These are phyloP conservation scores for Lepidium campestre DNA, from an alignment of 441 rosid genomes.

Conservation along the genomic window DNA sequence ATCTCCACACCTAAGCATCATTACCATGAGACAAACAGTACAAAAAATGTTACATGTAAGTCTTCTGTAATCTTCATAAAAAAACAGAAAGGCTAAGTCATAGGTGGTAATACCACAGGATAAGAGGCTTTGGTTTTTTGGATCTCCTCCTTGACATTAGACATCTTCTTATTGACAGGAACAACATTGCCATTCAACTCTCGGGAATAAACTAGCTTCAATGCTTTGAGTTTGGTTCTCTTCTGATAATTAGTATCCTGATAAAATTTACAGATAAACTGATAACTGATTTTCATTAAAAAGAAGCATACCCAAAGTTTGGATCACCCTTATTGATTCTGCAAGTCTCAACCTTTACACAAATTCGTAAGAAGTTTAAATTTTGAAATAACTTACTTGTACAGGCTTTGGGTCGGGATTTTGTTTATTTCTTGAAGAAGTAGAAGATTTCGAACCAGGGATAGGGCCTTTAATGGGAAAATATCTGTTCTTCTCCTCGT, in stretches of 20 bases:
- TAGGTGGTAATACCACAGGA: slow-evolving; percentile 40
- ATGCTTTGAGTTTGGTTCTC: slow-evolving; percentile 28
- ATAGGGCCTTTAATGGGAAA: slow-evolving; percentile 65
- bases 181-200: slow-evolving; percentile 51
- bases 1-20: slow-evolving; percentile 28
- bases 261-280: neutral
- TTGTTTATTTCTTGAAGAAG: slow-evolving; percentile 22
- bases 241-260: slow-evolving; percentile 22
- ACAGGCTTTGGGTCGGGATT: slow-evolving; percentile 14
- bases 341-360: slow-evolving; percentile 7
- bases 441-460: slow-evolving; percentile 48
- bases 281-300: neutral
- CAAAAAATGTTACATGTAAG: neutral
- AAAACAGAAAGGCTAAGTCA: neutral
- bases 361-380: neutral
- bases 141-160: slow-evolving; percentile 52
- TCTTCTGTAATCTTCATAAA: neutral
- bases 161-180: slow-evolving; percentile 29
- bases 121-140: slow-evolving; percentile 46
- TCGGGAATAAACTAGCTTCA: slow-evolving; percentile 46
- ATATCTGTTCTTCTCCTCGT: slow-evolving; percentile 69
- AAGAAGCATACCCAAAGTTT: neutral
- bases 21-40: slow-evolving; percentile 3
- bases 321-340: neutral
- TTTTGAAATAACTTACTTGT: slow-evolving; percentile 18